A percentile compares a stretch with the other conserved stretches of the same genome.
Conservation (phyloP, 176 grass and related monocot species). For the Bromus sterilis region DNA sequence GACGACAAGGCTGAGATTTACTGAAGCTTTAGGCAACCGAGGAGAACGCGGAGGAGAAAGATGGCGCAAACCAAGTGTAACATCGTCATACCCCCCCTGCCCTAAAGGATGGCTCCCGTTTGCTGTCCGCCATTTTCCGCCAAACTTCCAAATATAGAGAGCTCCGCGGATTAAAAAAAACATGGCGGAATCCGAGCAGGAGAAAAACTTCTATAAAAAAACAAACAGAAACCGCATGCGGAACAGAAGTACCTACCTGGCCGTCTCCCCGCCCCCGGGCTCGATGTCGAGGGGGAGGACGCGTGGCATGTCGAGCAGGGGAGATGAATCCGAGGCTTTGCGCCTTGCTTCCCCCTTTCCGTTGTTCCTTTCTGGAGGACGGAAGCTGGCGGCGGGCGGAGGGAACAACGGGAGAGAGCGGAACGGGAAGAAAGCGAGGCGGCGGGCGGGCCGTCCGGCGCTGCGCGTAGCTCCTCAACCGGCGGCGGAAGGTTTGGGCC, state of each 20-base stretch:
- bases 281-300: constrained; percentile 31
- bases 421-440: neutral
- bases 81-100: too few relatives aligned
- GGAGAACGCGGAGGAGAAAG: too few relatives aligned
- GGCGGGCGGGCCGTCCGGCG: too few relatives aligned
- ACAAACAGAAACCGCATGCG: neutral
- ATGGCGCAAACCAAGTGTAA: too few relatives aligned
- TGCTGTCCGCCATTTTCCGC: too few relatives aligned
- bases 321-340: neutral
- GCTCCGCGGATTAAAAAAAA: neutral
- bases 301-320: constrained; percentile 4
- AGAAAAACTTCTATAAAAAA: neutral
- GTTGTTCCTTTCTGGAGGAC: neutral
- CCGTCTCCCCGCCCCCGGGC: constrained; percentile 1
- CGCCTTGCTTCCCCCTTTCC: neutral
- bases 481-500: too few relatives aligned
- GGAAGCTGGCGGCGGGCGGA: neutral
- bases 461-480: neutral
- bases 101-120: too few relatives aligned
- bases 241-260: constrained; percentile 11
- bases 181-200: neutral
- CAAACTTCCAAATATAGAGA: neutral
- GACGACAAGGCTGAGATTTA: too few relatives aligned
- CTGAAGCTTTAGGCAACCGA: neutral
- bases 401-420: neutral